Evolutionary conservation across 2,329 filamentous ascomycete genomes (phyloP).

Genomic region (Aspergillus fischeri): DNA sequence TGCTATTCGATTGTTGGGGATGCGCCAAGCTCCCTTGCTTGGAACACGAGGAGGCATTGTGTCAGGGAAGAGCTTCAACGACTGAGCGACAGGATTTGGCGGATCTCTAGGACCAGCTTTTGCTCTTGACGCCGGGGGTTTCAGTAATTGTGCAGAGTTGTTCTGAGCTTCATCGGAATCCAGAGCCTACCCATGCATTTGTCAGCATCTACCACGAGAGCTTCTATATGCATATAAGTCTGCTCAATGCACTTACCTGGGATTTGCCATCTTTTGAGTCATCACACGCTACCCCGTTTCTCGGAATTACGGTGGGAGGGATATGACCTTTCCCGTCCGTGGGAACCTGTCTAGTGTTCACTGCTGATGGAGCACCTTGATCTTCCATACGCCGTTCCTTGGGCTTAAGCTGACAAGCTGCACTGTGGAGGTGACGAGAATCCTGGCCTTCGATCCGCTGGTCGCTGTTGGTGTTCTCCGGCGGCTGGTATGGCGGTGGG

Average conservation of each 20-base stretch:
- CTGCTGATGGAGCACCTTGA: not conserved
- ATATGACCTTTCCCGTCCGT: not conserved
- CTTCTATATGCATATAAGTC: not conserved
- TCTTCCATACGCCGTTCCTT: not conserved
- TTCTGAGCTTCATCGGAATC: not conserved
- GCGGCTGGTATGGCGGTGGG: slow-evolving; percentile 18
- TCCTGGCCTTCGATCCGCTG: not conserved
- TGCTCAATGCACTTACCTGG: not conserved
- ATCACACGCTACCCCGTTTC: not conserved
- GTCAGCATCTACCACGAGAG: not conserved
- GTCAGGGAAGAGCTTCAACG: slow-evolving; percentile 33
- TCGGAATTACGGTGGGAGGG: not conserved
- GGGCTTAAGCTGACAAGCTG: not conserved
- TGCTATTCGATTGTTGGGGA: slow-evolving; percentile 15
- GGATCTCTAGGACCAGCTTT: slow-evolving; percentile 8
- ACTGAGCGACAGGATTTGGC: slow-evolving; percentile 12
- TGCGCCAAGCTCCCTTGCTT: slow-evolving; percentile 23
- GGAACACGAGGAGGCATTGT: slow-evolving; percentile 28
- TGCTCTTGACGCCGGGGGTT: slow-evolving; percentile 4
- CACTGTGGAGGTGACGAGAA: not conserved
- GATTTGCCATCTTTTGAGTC: not conserved
- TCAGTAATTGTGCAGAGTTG: not conserved
- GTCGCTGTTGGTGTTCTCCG: not conserved
- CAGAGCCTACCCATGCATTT: not conserved
- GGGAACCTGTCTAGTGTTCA: not conserved